Percentiles rank a stretch among this genome's conserved stretches.
Evolutionary conservation across 352 stramenopile genomes (phyloP).

Genomic region (Phytopythium sindhum): DNA sequence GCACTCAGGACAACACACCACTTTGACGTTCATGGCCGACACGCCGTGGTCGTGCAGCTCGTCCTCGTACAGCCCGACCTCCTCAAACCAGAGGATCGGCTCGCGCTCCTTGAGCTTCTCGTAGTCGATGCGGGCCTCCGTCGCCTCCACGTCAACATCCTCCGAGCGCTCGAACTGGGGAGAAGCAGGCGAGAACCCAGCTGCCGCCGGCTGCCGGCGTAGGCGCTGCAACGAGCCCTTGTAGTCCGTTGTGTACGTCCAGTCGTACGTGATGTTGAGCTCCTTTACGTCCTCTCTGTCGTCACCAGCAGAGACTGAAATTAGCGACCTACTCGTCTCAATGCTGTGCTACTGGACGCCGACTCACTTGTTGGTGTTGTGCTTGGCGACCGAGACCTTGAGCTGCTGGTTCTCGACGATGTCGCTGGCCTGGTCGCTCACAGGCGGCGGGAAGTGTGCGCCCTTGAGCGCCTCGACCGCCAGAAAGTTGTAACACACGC

Average conservation of each 20-base stretch:
- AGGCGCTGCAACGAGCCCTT: slow-evolving; percentile 69
- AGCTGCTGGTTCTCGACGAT: slow-evolving; percentile 73
- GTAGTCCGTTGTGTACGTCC: slow-evolving; percentile 84
- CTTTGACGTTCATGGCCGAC: slow-evolving; percentile 79
- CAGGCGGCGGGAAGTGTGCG: slow-evolving; percentile 49
- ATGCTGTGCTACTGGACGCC: not conserved
- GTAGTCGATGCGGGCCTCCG: slow-evolving; percentile 60
- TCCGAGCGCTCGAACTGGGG: slow-evolving; percentile 15
- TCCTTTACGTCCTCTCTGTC: slow-evolving; percentile 77
- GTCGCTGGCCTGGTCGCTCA: slow-evolving; percentile 36
- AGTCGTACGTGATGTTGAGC: slow-evolving; percentile 81
- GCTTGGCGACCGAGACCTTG: slow-evolving; percentile 76
- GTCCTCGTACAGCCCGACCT: slow-evolving; percentile 77
- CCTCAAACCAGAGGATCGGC: slow-evolving; percentile 82
- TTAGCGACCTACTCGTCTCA: not conserved
- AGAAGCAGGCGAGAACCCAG: slow-evolving; percentile 5
- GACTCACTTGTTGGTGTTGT: slow-evolving; percentile 69
- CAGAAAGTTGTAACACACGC: slow-evolving; percentile 75
- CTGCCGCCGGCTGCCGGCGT: slow-evolving; percentile 13
- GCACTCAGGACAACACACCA: slow-evolving; percentile 35
- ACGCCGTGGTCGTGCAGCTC: slow-evolving; percentile 82
- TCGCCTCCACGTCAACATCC: slow-evolving; percentile 36
- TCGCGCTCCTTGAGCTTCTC: slow-evolving; percentile 82
- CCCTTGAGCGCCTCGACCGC: slow-evolving; percentile 72
- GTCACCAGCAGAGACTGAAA: not conserved